Base-by-base conservation (phyloP, 306 rosid species). In the Albizia julibrissin region DNA sequence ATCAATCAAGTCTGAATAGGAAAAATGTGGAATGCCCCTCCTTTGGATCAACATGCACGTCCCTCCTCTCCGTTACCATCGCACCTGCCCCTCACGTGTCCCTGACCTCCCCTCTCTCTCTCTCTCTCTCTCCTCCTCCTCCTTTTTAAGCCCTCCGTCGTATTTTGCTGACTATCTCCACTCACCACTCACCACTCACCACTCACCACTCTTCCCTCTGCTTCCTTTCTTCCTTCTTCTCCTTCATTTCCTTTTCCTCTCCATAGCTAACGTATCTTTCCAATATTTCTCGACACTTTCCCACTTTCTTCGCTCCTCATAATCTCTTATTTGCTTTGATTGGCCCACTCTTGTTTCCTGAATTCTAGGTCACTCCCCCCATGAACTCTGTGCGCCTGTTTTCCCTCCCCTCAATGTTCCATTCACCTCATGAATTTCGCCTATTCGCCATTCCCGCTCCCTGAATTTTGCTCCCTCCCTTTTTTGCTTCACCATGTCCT, bases 31-130 rank as follows among this genome's bases (percentile, higher is more conserved):
- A 69, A 14, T 24, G 56, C n/a, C 83, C 74, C 70, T 81, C 69
- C 22, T 74, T 82, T 76, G 75, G 77, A 79, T 79, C 29, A 49
- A 82, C 94, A 90, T 90, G 92, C 91, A 83, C 81, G 82, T 84
- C 76, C 83, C 87, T 79, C 81, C 91, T 87, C 85, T 37, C 40
- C 40, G 40, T 37, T 24, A 52, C 10, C 65, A 22, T 58, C 65
- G 81, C 87, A 39, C 84, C 26, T 84, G 83, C 83, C 31, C 82
- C 82, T 82, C 92, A 87, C 91, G 89, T 90, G 97, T 37, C 77
- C 27, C 76, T 85, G 90, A 85, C 87, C 79, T 46, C 13, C 50
- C 3, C 52, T 12, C 50, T 10, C 87, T 79, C 31, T 84, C 72
- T 31, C 42, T 15, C 44, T 33, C 44, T 65, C 43, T 29, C 2